These are phyloP conservation scores for Dictyostelium citrinum DNA, from an alignment of 78 protist species.

Conservation along the genomic window DNA sequence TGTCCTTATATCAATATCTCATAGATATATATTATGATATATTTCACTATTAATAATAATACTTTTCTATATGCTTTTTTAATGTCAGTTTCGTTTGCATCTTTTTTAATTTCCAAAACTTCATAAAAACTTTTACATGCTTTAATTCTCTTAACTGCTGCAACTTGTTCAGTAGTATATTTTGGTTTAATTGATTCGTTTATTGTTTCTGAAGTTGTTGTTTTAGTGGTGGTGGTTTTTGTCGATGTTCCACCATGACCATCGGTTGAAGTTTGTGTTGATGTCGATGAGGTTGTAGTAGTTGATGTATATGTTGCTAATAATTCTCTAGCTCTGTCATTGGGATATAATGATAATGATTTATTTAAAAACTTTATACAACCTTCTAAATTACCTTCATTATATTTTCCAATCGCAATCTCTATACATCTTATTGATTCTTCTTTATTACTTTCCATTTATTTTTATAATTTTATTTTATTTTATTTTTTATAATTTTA, in stretches of 20 bases:
- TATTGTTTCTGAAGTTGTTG: background rate
- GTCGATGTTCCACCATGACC: background rate
- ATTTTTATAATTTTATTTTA: background rate
- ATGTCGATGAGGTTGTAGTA: background rate
- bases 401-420: conserved; percentile 30
- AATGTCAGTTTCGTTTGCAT: conserved; percentile 58
- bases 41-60: no score
- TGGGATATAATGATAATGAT: conserved; percentile 48
- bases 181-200: conserved; percentile 20
- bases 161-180: conserved; percentile 65
- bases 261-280: background rate
- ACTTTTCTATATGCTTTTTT: conserved; percentile 72
- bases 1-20: no score
- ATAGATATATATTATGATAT: no score
- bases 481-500: no score
- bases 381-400: conserved; percentile 37
- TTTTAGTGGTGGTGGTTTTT: background rate
- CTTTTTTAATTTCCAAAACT: conserved; percentile 57
- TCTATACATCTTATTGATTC: conserved; percentile 77
- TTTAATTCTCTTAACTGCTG: conserved; percentile 54
- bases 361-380: conserved; percentile 53
- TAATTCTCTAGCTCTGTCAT: conserved; percentile 6
- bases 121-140: conserved; percentile 66
- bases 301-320: conserved; percentile 7
- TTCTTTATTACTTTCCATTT: conserved; percentile 79